These are phyloP conservation scores for Pseudopediastrum boryanum DNA, from an alignment of 139 green algal species.

Conservation along the genomic window DNA sequence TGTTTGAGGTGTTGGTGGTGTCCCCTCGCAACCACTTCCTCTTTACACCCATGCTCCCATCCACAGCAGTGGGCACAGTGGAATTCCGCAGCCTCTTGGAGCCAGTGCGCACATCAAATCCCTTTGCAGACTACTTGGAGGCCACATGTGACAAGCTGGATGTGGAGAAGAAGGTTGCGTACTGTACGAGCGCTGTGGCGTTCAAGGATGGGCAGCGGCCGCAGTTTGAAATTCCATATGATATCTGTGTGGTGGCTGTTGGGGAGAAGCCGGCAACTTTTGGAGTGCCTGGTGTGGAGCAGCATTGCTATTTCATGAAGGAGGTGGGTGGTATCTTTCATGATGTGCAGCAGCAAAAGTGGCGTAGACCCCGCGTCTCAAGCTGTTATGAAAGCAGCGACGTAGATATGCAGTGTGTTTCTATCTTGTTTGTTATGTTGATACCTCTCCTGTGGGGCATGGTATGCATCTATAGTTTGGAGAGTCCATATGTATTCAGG, in stretches of 20 bases:
- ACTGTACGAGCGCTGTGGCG: constrained; percentile 46
- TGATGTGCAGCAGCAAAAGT: too few relatives aligned
- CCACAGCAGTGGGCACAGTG: constrained; percentile 65
- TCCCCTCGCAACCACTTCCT: constrained; percentile 75
- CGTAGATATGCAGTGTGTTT: too few relatives aligned
- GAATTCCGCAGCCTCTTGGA: constrained; percentile 65
- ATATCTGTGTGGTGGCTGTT: constrained; percentile 77
- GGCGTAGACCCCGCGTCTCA: too few relatives aligned
- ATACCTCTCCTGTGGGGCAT: too few relatives aligned
- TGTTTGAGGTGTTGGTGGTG: constrained; percentile 69
- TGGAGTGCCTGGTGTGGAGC: constrained; percentile 70
- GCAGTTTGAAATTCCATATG: constrained; percentile 69
- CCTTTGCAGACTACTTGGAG: constrained; percentile 66
- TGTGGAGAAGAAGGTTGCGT: constrained; percentile 42
- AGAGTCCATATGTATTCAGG: too few relatives aligned
- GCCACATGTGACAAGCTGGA: constrained; percentile 57
- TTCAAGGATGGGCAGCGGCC: constrained; percentile 43
- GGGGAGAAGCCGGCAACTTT: constrained; percentile 84
- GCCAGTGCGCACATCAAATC: constrained; percentile 70
- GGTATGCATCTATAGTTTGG: too few relatives aligned
- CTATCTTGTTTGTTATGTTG: too few relatives aligned
- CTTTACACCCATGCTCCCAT: constrained; percentile 84
- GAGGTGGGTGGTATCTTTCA: too few relatives aligned
- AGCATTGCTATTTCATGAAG: constrained; percentile 89
- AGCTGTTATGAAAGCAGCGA: too few relatives aligned